These are phyloP conservation scores for Serendipita sp. DNA, from an alignment of 768 basidiomycete genomes.

Conservation along the genomic window DNA sequence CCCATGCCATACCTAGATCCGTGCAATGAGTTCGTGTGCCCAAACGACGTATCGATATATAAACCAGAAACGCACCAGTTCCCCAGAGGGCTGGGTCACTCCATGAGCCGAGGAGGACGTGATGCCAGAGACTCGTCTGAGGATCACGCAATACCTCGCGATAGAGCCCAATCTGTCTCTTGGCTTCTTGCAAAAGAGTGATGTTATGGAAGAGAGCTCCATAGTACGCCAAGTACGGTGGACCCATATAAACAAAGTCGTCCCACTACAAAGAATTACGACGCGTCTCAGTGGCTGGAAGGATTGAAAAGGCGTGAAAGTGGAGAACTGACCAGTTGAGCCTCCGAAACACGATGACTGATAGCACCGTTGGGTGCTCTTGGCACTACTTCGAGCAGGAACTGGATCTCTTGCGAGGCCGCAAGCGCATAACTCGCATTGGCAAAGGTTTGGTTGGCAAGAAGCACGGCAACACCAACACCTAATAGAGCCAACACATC, in stretches of 20 bases:
- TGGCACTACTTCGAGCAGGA: slow-evolving; percentile 15
- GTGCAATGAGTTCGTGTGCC: not conserved
- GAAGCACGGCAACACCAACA: slow-evolving; percentile 10
- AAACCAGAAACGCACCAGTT: not conserved
- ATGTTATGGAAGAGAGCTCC: slow-evolving; percentile 21
- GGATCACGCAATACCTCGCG: slow-evolving; percentile 18
- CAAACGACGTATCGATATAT: not conserved
- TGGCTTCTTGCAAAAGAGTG: slow-evolving; percentile 24
- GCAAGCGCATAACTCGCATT: slow-evolving; percentile 10
- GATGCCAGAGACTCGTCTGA: not conserved
- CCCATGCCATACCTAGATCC: not conserved
- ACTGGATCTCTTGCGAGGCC: slow-evolving; percentile 14
- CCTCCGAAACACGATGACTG: slow-evolving; percentile 20
- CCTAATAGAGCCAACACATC: not conserved
- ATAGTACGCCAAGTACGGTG: slow-evolving; percentile 29
- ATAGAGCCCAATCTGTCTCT: slow-evolving; percentile 26
- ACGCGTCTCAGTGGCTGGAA: not conserved
- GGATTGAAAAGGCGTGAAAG: slow-evolving; percentile 3
- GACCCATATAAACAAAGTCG: slow-evolving; percentile 27
- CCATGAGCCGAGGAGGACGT: not conserved
- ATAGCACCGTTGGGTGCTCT: slow-evolving; percentile 23
- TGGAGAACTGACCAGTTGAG: slow-evolving; percentile 18
- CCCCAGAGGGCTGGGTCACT: not conserved
- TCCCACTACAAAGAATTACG: slow-evolving; percentile 15
- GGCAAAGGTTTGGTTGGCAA: slow-evolving; percentile 9